Conservation (phyloP, 495 filamentous ascomycete species). For the Talaromyces thailandensis region DNA sequence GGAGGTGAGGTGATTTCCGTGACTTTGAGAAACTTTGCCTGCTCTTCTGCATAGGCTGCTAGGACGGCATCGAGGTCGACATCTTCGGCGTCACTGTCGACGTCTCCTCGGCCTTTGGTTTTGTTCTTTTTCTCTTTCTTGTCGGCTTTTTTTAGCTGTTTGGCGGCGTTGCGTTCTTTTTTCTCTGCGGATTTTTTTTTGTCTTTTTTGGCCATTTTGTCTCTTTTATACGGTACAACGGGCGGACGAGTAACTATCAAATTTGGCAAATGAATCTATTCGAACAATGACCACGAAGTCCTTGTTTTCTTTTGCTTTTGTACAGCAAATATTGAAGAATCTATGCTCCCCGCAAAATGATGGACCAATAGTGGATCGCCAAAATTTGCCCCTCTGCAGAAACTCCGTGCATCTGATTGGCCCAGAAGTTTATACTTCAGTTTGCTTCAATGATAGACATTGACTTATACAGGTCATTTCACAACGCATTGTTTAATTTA, state of each 20-base stretch:
- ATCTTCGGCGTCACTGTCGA: conserved; percentile 78
- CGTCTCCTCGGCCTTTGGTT: conserved; percentile 42
- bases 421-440: background rate
- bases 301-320: background rate
- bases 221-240: background rate
- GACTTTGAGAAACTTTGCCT: conserved; percentile 88
- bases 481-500: background rate
- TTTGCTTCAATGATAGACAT: background rate
- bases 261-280: background rate
- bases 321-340: background rate
- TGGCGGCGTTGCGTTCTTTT: conserved; percentile 45
- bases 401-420: background rate
- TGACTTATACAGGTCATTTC: background rate
- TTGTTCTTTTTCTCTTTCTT: conserved; percentile 71
- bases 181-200: conserved; percentile 45
- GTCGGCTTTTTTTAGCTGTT: conserved; percentile 52
- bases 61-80: conserved; percentile 97
- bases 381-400: background rate
- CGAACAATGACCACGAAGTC: background rate
- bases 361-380: background rate
- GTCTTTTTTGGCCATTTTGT: conserved; percentile 41
- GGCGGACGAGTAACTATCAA: no score
- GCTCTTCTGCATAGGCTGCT: conserved; percentile 72
- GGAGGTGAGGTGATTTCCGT: conserved; percentile 72
- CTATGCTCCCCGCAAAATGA: conserved; percentile 2